phyloP scores from a whole-genome alignment of 352 stramenopile species.

The Thalassiosira hispida region DNA sequence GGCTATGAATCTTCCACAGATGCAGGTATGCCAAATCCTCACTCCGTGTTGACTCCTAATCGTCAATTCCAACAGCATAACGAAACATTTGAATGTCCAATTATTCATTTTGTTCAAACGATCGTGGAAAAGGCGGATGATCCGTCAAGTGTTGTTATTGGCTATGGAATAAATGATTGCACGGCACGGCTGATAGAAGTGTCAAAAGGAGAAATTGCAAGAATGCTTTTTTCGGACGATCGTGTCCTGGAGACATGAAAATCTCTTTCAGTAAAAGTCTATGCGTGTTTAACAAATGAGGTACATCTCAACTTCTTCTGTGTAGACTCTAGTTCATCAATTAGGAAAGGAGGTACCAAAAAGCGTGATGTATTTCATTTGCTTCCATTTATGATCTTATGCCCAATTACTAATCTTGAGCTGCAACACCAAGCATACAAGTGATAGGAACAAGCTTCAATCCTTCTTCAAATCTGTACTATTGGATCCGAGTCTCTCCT shows the following conservation, averaged over 20 bases:
- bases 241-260: too few species aligned
- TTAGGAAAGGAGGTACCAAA: too few species aligned
- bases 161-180: constrained; percentile 64
- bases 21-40: background rate
- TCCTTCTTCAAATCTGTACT: constrained; percentile 5
- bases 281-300: too few species aligned
- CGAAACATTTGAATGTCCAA: constrained; percentile 34
- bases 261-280: too few species aligned
- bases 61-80: background rate
- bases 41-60: constrained; percentile 9
- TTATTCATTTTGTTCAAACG: constrained; percentile 59
- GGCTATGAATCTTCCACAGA: constrained; percentile 14
- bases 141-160: constrained; percentile 33
- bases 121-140: constrained; percentile 39
- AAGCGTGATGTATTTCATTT: too few species aligned
- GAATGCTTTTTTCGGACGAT: constrained; percentile 26
- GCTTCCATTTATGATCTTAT: too few species aligned
- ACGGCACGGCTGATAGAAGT: constrained; percentile 43
- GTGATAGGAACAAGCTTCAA: too few species aligned
- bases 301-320: too few species aligned
- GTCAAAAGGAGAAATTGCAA: constrained; percentile 25
- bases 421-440: too few species aligned
- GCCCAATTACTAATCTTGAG: too few species aligned
- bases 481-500: background rate
- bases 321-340: too few species aligned